Evolutionary conservation across 768 basidiomycete species (phyloP).

Genomic region (Ramaria sp.): DNA sequence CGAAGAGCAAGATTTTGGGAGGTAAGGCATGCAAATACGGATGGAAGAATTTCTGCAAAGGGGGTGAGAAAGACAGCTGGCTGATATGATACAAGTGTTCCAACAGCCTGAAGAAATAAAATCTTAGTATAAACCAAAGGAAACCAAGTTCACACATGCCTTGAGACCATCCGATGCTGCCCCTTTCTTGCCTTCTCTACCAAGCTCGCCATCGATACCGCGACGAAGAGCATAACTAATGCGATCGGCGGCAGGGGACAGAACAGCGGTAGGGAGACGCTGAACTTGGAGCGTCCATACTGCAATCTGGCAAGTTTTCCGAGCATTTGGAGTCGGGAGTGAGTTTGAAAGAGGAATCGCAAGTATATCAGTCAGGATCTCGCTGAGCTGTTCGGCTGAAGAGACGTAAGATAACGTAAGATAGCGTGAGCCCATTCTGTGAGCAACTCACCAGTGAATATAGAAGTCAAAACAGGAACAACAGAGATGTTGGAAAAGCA

Average conservation of each 20-base stretch:
- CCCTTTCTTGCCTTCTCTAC: conserved; percentile 85
- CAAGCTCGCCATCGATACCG: conserved; percentile 74
- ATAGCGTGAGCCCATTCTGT: conserved; percentile 5
- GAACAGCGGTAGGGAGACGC: conserved; percentile 50
- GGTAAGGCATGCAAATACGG: conserved; percentile 51
- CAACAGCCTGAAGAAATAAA: conserved; percentile 46
- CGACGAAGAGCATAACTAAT: conserved; percentile 65
- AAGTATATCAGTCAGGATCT: conserved; percentile 52
- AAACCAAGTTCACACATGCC: conserved; percentile 28
- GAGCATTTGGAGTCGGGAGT: conserved; percentile 71
- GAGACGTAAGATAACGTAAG: neutral
- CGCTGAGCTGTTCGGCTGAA: conserved; percentile 46
- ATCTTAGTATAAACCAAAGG: conserved; percentile 2
- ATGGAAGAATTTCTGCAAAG: conserved; percentile 49
- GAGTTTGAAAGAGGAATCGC: conserved; percentile 61
- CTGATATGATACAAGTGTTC: conserved; percentile 50
- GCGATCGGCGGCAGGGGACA: conserved; percentile 51
- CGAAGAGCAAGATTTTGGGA: conserved; percentile 57
- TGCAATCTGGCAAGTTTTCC: conserved; percentile 75
- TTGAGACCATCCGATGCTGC: conserved; percentile 69
- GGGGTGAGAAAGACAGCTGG: conserved; percentile 60
- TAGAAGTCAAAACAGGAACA: conserved; percentile 42
- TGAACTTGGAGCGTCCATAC: conserved; percentile 68
- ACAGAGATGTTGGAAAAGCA: conserved; percentile 35
- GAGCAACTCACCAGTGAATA: conserved; percentile 49